Evolutionary conservation across 2,329 filamentous ascomycete genomes (phyloP).

Genomic region (Pleoardoris graminearum): DNA sequence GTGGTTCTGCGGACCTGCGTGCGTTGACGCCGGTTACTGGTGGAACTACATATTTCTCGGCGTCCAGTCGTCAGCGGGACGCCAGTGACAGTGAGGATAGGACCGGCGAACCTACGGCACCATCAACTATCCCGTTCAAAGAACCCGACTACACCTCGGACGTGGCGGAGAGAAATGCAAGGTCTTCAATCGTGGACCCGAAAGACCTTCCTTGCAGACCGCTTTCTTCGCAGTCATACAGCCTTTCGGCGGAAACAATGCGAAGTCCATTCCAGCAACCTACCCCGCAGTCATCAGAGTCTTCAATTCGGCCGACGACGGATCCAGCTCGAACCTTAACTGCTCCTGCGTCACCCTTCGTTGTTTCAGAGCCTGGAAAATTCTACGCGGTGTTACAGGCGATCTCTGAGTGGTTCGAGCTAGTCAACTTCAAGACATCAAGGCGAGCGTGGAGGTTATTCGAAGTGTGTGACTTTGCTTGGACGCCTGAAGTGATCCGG

Average conservation of each 20-base stretch:
- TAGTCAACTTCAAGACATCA: not conserved
- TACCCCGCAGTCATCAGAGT: no score
- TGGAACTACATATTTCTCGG: not conserved
- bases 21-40: not conserved
- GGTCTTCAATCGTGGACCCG: no score
- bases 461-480: slow-evolving; percentile 9
- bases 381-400: not conserved
- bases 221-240: no score
- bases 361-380: not conserved
- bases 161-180: no score
- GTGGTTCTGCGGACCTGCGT: not conserved
- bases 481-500: slow-evolving; percentile 51
- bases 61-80: not conserved
- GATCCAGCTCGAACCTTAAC: no score
- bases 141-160: not conserved
- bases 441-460: not conserved
- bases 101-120: not conserved
- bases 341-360: no score
- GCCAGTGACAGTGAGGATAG: not conserved
- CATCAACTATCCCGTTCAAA: not conserved
- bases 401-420: not conserved
- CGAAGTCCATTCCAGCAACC: no score
- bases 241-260: no score
- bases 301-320: no score
- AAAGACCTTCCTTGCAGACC: no score